Percentiles rank a stretch among this genome's conserved stretches.
These are phyloP conservation scores for Moesziomyces sp. DNA, from an alignment of 1,284 basidiomycete genomes.

Conservation along the genomic window DNA sequence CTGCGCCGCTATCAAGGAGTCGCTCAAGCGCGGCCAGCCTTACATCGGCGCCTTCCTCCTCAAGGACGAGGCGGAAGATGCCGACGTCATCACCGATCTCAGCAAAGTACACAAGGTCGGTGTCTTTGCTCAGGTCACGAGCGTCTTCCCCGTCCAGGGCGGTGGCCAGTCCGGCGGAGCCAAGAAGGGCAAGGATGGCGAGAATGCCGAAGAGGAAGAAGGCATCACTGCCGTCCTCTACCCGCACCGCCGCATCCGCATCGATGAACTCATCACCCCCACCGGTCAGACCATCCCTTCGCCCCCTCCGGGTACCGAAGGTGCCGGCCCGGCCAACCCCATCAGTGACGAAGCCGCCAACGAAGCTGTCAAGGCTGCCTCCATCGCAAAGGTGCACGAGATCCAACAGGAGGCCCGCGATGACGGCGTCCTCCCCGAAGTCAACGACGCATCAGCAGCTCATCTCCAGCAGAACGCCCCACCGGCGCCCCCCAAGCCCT, in stretches of 20 bases:
- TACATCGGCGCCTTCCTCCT: conserved; percentile 97
- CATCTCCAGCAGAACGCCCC: conserved; percentile 30
- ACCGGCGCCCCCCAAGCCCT: conserved; percentile 25
- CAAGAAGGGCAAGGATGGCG: conserved; percentile 70
- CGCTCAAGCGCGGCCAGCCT: conserved; percentile 95
- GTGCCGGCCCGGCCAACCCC: conserved; percentile 46
- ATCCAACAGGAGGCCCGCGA: conserved; percentile 51
- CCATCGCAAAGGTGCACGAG: conserved; percentile 47
- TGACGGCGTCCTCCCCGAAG: conserved; percentile 45
- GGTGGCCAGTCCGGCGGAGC: conserved; percentile 58
- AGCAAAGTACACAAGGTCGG: conserved; percentile 92
- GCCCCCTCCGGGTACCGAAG: conserved; percentile 47
- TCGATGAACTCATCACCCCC: conserved; percentile 77
- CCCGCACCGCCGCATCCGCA: conserved; percentile 90
- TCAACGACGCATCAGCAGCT: conserved; percentile 38
- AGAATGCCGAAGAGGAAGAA: conserved; percentile 83
- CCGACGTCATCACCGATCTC: conserved; percentile 88
- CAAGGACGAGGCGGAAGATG: conserved; percentile 92
- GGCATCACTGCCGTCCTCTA: conserved; percentile 90
- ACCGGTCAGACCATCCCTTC: conserved; percentile 46
- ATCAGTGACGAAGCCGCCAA: conserved; percentile 52
- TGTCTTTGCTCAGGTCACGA: conserved; percentile 97
- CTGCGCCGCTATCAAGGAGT: conserved; percentile 93
- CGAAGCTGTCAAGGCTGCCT: conserved; percentile 41
- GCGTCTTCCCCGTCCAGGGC: conserved; percentile 76